Conservation (phyloP, 495 filamentous ascomycete genomes). For the Parachaetomium inaequale region DNA sequence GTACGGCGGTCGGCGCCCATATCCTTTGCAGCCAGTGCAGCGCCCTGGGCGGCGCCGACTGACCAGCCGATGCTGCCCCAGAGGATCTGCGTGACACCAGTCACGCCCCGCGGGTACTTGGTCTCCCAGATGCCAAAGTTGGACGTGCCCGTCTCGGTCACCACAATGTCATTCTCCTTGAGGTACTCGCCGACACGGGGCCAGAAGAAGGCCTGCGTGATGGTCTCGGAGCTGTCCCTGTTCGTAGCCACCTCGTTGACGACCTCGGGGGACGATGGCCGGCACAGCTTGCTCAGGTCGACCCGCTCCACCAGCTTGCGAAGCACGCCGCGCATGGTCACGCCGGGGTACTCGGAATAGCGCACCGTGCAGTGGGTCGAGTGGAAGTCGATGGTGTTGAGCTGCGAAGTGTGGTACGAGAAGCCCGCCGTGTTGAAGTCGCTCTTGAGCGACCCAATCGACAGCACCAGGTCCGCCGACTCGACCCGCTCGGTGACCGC, state of each 20-base stretch:
- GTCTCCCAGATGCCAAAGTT: slow-evolving; percentile 92
- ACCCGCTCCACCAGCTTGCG: slow-evolving; percentile 63
- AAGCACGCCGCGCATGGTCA: slow-evolving; percentile 84
- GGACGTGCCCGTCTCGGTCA: slow-evolving; percentile 85
- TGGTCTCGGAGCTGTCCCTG: slow-evolving; percentile 50
- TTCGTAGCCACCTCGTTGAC: slow-evolving; percentile 56
- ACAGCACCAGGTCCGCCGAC: slow-evolving; percentile 75
- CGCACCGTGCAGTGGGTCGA: slow-evolving; percentile 69
- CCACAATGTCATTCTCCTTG: slow-evolving; percentile 68
- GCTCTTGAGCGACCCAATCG: slow-evolving; percentile 74
- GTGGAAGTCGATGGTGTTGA: slow-evolving; percentile 86
- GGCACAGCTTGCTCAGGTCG: slow-evolving; percentile 55
- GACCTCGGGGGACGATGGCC: slow-evolving; percentile 43
- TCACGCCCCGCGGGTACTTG: slow-evolving; percentile 70
- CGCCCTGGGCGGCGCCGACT: slow-evolving; percentile 73
- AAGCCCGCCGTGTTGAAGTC: slow-evolving; percentile 94
- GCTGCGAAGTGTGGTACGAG: slow-evolving; percentile 75
- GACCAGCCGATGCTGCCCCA: slow-evolving; percentile 89
- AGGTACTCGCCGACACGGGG: slow-evolving; percentile 75
- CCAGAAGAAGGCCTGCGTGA: slow-evolving; percentile 88
- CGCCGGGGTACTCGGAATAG: slow-evolving; percentile 78
- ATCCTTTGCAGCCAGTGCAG: slow-evolving; percentile 68
- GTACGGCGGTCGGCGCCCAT: slow-evolving; percentile 52
- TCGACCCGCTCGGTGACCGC: slow-evolving; percentile 73
- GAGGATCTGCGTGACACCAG: slow-evolving; percentile 76